Evolutionary conservation across 768 basidiomycete genomes (phyloP), one percentile per base, ranked within the genome.

Genomic region (Mycena venus): DNA sequence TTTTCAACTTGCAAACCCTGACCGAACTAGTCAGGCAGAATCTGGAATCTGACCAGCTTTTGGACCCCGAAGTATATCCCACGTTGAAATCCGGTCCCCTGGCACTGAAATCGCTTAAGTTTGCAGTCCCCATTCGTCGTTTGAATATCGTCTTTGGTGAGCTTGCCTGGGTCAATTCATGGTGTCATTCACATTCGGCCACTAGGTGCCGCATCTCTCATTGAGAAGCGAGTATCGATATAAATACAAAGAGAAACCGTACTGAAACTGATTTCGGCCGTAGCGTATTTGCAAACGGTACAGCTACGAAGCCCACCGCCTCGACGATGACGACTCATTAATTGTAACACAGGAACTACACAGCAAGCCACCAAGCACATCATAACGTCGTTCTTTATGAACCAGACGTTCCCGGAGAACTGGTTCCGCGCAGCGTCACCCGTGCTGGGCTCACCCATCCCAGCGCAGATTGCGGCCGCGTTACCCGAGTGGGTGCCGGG

Each of bases 281-380:
- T 42, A 68, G 66, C 44, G 59, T 73, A 14, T 73, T 73, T 38
- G 68, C 73, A 21, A 74, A 74, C 64, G 73, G 73, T 72, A 51
- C 32, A 61, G n/a, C 17, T 47, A 55, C 7, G 25, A 63, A 58
- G n/a, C 59, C 42, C 68, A 51, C 31, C 29, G 23, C 32, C 15
- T 40, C 23, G 8, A 56, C 49, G n/a, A 32, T 55, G 63, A 25
- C 42, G 19, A 47, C 34, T 73, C 44, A 40, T 72, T 38, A 15
- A 32, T 25, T 32, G 66, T 53, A 61, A 40, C 47, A 34, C 71
- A 72, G 71, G 71, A 47, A 75, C 73, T 3, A 75, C 73, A 19
- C 49, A 66, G 23, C 61, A 65, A 19, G 42, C 68, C 23, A 70
- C 73, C 29, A 38, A 55, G 8, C 63, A 31, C 0, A 75, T 70